These are phyloP conservation scores for Fusarium continuum DNA, from an alignment of 2,329 filamentous ascomycete species.

Conservation along the genomic window DNA sequence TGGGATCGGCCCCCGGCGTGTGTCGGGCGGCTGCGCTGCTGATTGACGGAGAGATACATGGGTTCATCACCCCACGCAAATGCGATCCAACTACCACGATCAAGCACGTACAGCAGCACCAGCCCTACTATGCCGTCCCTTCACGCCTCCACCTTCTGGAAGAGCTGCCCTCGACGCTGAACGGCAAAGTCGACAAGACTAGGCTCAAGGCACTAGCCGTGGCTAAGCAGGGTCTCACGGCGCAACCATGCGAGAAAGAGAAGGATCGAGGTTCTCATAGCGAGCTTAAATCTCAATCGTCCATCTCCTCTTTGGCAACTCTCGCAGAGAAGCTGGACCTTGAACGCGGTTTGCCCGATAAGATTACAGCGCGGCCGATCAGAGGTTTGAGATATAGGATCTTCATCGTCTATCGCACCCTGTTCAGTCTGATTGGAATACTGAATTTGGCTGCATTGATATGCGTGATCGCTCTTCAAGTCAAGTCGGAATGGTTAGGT, in stretches of 20 bases:
- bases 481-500: slow-evolving; percentile 51
- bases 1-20: slow-evolving; percentile 57
- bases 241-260: slow-evolving; percentile 10
- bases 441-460: slow-evolving; percentile 60
- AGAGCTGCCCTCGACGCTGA: slow-evolving; percentile 60
- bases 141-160: slow-evolving; percentile 54
- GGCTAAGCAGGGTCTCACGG: slow-evolving; percentile 4
- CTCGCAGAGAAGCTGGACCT: slow-evolving; percentile 46
- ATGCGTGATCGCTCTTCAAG: slow-evolving; percentile 50
- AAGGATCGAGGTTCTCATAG: slow-evolving; percentile 2
- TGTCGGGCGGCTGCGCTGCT: slow-evolving; percentile 58
- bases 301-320: slow-evolving; percentile 43
- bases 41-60: slow-evolving; percentile 59
- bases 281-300: slow-evolving; percentile 46
- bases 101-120: slow-evolving; percentile 51
- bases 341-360: slow-evolving; percentile 50
- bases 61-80: slow-evolving; percentile 55
- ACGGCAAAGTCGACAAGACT: slow-evolving; percentile 66
- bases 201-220: slow-evolving; percentile 51
- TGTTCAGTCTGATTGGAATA: slow-evolving; percentile 63
- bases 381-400: slow-evolving; percentile 55
- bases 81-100: slow-evolving; percentile 52
- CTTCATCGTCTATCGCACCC: slow-evolving; percentile 64
- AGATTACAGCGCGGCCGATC: slow-evolving; percentile 51
- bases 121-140: slow-evolving; percentile 66